Conservation (phyloP, 2,329 filamentous ascomycete species). For the Elsinoe arachidis region DNA sequence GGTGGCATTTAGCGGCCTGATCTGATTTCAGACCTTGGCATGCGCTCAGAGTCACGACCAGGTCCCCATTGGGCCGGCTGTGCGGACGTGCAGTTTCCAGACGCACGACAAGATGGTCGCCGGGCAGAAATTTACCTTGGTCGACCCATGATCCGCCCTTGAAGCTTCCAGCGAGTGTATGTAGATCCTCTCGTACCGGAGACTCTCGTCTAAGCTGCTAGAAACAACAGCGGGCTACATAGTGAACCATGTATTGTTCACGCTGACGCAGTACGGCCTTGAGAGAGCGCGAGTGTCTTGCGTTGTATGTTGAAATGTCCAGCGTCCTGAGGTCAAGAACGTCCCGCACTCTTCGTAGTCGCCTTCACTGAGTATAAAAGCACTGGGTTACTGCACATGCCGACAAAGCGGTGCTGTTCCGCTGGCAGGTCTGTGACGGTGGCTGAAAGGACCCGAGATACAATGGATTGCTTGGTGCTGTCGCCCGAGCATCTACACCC, state of each 20-base stretch:
- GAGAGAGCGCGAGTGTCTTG: too few relatives aligned
- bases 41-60: conserved; percentile 31
- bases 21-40: not conserved
- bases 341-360: too few relatives aligned
- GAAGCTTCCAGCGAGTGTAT: conserved; percentile 25
- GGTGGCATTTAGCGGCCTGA: not conserved
- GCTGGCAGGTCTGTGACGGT: too few relatives aligned
- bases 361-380: too few relatives aligned
- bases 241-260: conserved; percentile 32
- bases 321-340: too few relatives aligned
- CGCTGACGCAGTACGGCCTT: conserved; percentile 33
- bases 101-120: conserved; percentile 14
- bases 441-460: too few relatives aligned
- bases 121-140: conserved; percentile 38
- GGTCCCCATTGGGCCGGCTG: conserved; percentile 33
- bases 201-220: conserved; percentile 35
- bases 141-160: conserved; percentile 38
- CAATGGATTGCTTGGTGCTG: too few relatives aligned
- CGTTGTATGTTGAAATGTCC: too few relatives aligned
- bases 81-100: too few relatives aligned
- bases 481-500: too few relatives aligned
- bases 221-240: conserved; percentile 37
- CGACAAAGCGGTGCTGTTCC: too few relatives aligned
- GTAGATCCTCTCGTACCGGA: conserved; percentile 34
- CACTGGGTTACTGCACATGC: too few relatives aligned